Evolutionary conservation across 2,329 filamentous ascomycete genomes (phyloP).

Genomic region (Calonectria ilicicola): DNA sequence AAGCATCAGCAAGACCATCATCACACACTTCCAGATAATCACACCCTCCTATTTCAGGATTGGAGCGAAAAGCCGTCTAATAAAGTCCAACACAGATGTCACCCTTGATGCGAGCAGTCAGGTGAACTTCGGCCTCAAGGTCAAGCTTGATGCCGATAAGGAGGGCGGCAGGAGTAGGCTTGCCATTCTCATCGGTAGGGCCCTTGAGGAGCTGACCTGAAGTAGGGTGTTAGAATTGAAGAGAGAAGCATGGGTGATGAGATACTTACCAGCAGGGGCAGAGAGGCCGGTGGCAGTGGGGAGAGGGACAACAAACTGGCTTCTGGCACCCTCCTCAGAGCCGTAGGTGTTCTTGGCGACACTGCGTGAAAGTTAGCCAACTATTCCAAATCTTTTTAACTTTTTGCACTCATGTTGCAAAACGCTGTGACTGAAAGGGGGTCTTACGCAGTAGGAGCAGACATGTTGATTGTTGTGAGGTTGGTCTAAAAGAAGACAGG

Average conservation of each 20-base stretch:
- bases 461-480: conserved; percentile 38
- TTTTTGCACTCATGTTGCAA: conserved; percentile 15
- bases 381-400: not conserved
- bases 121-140: conserved; percentile 71
- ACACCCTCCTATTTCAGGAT: not conserved
- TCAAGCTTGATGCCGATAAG: conserved; percentile 74
- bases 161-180: conserved; percentile 68
- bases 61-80: conserved; percentile 23
- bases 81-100: conserved; percentile 66
- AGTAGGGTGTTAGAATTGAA: conserved; percentile 9
- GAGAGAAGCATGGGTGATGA: conserved; percentile 21
- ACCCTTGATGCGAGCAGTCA: conserved; percentile 70
- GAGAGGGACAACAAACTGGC: conserved; percentile 43
- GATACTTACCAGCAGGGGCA: conserved; percentile 44
- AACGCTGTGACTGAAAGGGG: not conserved
- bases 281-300: conserved; percentile 50
- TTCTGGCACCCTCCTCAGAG: conserved; percentile 41
- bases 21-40: not conserved
- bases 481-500: conserved; percentile 28
- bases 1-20: conserved; percentile 12
- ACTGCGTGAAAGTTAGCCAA: conserved; percentile 27
- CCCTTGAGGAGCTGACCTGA: conserved; percentile 68
- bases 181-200: conserved; percentile 67
- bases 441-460: conserved; percentile 43
- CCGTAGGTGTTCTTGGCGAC: conserved; percentile 45